These are phyloP conservation scores for Populus pruinosa DNA, from an alignment of 345 rosid species.

Conservation along the genomic window DNA sequence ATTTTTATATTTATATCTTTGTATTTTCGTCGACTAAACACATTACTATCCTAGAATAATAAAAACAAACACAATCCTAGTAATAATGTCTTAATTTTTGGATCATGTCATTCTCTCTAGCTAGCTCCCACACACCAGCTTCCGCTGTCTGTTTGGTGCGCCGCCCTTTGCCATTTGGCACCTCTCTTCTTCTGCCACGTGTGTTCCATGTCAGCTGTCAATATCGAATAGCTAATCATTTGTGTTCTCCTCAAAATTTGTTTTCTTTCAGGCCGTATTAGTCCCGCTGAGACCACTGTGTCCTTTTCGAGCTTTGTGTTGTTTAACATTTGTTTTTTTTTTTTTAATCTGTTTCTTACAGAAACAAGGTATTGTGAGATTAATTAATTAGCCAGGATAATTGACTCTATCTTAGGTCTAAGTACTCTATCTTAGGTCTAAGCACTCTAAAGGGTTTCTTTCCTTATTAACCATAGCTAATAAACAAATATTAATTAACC, in stretches of 20 bases:
- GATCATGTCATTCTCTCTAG: not conserved
- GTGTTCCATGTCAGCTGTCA: conserved; percentile 48
- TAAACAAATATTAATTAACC: too few relatives aligned
- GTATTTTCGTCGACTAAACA: too few relatives aligned
- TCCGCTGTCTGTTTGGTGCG: conserved; percentile 59
- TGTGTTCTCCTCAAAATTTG: conserved; percentile 1
- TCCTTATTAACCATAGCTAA: not conserved
- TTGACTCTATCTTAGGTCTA: not conserved
- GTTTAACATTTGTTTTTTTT: not conserved
- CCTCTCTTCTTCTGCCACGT: conserved; percentile 30
- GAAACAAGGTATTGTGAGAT: not conserved
- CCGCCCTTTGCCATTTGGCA: conserved; percentile 56
- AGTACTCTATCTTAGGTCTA: not conserved
- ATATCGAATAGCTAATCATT: conserved; percentile 42
- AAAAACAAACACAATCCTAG: too few relatives aligned
- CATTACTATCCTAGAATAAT: too few relatives aligned
- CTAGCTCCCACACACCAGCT: conserved; percentile 46
- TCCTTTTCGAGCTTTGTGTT: conserved; percentile 16
- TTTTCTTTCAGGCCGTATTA: not conserved
- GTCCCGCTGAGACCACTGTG: conserved; percentile 27
- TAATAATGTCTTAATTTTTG: not conserved
- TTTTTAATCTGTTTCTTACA: not conserved
- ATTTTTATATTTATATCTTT: too few relatives aligned
- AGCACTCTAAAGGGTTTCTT: not conserved
- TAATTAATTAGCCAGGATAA: not conserved